These are phyloP conservation scores for Aspergillus costaricaensis DNA, from an alignment of 2,329 filamentous ascomycete genomes.

Conservation along the genomic window DNA sequence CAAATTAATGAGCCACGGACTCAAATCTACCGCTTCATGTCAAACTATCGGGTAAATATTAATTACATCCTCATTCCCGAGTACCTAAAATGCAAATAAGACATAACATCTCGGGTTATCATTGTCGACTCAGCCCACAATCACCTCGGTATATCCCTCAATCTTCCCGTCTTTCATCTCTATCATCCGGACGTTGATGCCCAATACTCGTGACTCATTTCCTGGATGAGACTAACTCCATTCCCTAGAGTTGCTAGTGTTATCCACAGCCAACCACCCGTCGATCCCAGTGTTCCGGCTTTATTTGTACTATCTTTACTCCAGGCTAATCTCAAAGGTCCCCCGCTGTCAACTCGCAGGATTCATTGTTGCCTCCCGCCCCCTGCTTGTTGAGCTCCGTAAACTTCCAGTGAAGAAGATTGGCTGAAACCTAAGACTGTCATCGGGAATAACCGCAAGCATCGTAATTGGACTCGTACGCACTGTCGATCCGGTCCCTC, in stretches of 20 bases:
- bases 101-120: neutral
- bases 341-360: neutral
- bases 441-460: neutral
- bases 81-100: neutral
- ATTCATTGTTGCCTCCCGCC: neutral
- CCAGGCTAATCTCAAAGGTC: neutral
- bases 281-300: neutral
- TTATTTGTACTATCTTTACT: neutral
- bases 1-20: neutral
- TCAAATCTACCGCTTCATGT: slow-evolving; percentile 4
- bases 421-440: neutral
- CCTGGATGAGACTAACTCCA: neutral
- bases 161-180: neutral
- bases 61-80: neutral
- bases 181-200: slow-evolving; percentile 4
- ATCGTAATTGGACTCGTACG: neutral
- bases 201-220: slow-evolving; percentile 6
- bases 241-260: neutral
- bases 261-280: neutral
- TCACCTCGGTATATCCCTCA: neutral
- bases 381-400: neutral
- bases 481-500: neutral
- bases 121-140: neutral
- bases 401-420: neutral
- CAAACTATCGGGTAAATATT: neutral